Evolutionary conservation across 2,329 filamentous ascomycete genomes (phyloP).

Genomic region (Ascomycota sp.): DNA sequence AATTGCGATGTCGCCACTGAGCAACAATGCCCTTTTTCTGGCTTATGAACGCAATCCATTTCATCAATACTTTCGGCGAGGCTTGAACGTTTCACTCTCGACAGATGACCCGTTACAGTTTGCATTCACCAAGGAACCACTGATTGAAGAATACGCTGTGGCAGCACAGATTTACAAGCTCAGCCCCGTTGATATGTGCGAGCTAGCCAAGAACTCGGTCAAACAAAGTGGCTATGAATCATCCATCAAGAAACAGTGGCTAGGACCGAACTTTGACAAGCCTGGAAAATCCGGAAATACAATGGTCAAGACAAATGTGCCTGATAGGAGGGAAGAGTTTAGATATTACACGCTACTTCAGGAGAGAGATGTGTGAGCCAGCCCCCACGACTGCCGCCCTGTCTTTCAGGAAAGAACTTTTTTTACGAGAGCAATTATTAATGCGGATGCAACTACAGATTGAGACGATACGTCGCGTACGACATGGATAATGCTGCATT

Average conservation of each 20-base stretch:
- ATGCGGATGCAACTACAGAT: slow-evolving; percentile 8
- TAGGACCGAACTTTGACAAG: slow-evolving; percentile 55
- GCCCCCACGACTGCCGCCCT: neutral
- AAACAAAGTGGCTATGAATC: slow-evolving; percentile 85
- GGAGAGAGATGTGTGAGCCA: slow-evolving; percentile 59
- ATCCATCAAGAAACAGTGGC: slow-evolving; percentile 73
- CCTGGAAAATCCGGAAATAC: slow-evolving; percentile 70
- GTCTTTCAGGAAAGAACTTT: neutral
- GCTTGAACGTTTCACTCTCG: slow-evolving; percentile 83
- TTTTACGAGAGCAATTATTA: neutral
- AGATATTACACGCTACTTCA: slow-evolving; percentile 66
- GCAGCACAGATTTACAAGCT: slow-evolving; percentile 97
- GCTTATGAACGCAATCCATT: slow-evolving; percentile 95
- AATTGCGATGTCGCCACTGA: slow-evolving; percentile 96
- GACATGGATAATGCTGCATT: slow-evolving; percentile 7
- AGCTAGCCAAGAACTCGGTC: slow-evolving; percentile 88
- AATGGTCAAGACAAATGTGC: slow-evolving; percentile 90
- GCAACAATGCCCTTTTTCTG: slow-evolving; percentile 90
- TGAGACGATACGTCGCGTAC: slow-evolving; percentile 20
- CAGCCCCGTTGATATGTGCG: slow-evolving; percentile 92
- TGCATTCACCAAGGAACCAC: slow-evolving; percentile 89
- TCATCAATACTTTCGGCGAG: slow-evolving; percentile 81
- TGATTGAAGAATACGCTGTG: slow-evolving; percentile 96
- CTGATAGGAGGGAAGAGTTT: slow-evolving; percentile 76
- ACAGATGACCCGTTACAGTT: slow-evolving; percentile 96